A percentile compares a stretch with the other conserved stretches of the same genome.
Conservation (phyloP, 2,329 filamentous ascomycete genomes). For the Penicillium sp. region DNA sequence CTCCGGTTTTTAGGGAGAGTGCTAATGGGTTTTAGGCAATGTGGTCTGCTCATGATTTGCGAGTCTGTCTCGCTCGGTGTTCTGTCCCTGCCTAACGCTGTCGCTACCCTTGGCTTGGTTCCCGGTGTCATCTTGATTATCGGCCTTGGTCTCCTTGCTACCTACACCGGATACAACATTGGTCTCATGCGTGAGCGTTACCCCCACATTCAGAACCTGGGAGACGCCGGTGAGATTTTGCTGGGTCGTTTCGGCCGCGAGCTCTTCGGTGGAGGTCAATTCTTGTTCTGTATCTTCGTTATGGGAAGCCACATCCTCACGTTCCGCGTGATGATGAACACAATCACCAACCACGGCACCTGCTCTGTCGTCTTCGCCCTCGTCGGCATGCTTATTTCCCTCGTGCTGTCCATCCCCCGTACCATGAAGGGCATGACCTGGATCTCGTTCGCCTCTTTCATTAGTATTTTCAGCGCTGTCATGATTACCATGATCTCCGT, state of each 20-base stretch:
- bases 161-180: constrained; percentile 62
- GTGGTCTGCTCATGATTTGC: constrained; percentile 28
- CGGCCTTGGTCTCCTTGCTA: constrained; percentile 55
- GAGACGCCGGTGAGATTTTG: constrained; percentile 66
- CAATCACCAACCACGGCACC: constrained; percentile 60
- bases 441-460: constrained; percentile 61
- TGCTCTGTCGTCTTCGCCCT: constrained; percentile 66
- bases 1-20: neutral
- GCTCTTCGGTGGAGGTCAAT: constrained; percentile 62
- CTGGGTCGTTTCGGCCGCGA: constrained; percentile 63
- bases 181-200: constrained; percentile 59
- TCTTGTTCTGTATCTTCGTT: constrained; percentile 67
- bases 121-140: constrained; percentile 55
- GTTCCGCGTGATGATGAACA: constrained; percentile 68
- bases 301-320: constrained; percentile 70
- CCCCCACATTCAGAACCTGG: constrained; percentile 65
- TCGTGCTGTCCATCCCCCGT: constrained; percentile 50
- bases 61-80: constrained; percentile 29
- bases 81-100: constrained; percentile 20
- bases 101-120: constrained; percentile 25
- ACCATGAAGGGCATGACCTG: constrained; percentile 65
- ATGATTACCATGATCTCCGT: constrained; percentile 68
- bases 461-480: constrained; percentile 64
- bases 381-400: constrained; percentile 58
- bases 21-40: constrained; percentile 16